phyloP scores from a whole-genome alignment of 495 filamentous ascomycete genomes.

The Physcia stellaris region DNA sequence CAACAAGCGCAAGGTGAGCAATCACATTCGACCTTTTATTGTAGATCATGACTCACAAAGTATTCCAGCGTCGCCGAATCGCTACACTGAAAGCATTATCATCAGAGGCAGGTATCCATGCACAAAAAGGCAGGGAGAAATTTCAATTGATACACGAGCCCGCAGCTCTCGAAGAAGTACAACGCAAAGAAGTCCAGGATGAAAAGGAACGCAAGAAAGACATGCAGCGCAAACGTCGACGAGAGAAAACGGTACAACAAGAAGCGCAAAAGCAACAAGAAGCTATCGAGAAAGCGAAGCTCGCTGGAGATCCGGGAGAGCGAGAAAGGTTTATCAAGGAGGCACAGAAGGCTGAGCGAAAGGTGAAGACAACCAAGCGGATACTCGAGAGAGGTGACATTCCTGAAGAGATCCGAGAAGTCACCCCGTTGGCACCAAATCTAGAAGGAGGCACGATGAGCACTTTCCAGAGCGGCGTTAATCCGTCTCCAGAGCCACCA shows the following conservation, averaged over 20 bases:
- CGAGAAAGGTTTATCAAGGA: constrained; percentile 62
- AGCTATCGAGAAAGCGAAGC: constrained; percentile 59
- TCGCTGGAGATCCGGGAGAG: constrained; percentile 65
- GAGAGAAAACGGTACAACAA: constrained; percentile 83
- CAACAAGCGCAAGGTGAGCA: constrained; percentile 42
- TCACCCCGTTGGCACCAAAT: constrained; percentile 64
- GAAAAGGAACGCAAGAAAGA: constrained; percentile 99
- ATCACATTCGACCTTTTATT: constrained; percentile 20
- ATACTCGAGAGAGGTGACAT: constrained; percentile 74
- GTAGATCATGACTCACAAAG: constrained; percentile 20
- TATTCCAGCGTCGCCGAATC: constrained; percentile 38
- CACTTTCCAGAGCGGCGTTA: constrained; percentile 60
- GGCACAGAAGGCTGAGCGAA: constrained; percentile 73
- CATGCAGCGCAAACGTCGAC: constrained; percentile 93
- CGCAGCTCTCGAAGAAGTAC: constrained; percentile 70
- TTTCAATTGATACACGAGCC: constrained; percentile 45
- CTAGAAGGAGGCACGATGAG: constrained; percentile 80
- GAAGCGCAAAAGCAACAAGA: constrained; percentile 77
- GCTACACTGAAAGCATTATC: constrained; percentile 33
- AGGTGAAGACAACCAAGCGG: constrained; percentile 69
- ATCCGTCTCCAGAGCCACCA: constrained; percentile 43
- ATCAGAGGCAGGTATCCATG: constrained; percentile 39
- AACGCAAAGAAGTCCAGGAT: constrained; percentile 75
- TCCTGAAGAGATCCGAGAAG: constrained; percentile 63
- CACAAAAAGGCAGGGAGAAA: constrained; percentile 35